Base-by-base conservation (phyloP, 352 stramenopile species). In the Pythium graminicola region DNA sequence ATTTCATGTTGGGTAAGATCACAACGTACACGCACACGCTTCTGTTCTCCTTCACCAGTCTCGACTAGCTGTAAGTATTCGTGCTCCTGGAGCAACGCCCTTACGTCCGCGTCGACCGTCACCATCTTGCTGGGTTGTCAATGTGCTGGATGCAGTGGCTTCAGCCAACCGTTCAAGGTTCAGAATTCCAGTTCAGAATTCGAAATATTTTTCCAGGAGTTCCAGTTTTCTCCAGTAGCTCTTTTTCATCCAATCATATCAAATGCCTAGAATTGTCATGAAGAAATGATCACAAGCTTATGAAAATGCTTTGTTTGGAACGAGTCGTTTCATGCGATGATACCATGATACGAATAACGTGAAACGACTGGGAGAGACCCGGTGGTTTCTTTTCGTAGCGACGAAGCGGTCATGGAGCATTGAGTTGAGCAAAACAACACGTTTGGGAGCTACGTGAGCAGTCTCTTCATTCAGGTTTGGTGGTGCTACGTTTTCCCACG, bases 1-100 rank as follows among this genome's bases (percentile, higher is more conserved):
- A 94, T 82, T 56, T 94, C 84, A 62, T 94, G 84, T 59, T 77
- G 68, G 48, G 80, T 88, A 54, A 90, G 44, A 20, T 72, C 67
- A 62, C 84, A 94, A 29, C 76, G 79, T 22, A 92, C 55, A 51
- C 81, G 81, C 53, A 75, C 57, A 28, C 71, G 74, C 53, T 72
- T 73, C 14, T 58, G 28, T 3, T 79, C 72, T 16, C 65, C 67
- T 13, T 85, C 69, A 24, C 64, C 72, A 0, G 51, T 60, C 59
- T 79, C 67, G 24, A 85, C 57, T 2, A 76, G 24, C 59, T 85
- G 70, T 47, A 88, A 53, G 62, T 76, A 83, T 42, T 74, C 61
- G 52, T 88, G 60, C 31, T 73, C 43, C 26, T 20, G 43, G 24
- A 88, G 57, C 28, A 88, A 63, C 49, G 66, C 49, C 49, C 73